Conservation (phyloP, 1,284 basidiomycete genomes). For the Cutaneotrichosporon mucoides region DNA sequence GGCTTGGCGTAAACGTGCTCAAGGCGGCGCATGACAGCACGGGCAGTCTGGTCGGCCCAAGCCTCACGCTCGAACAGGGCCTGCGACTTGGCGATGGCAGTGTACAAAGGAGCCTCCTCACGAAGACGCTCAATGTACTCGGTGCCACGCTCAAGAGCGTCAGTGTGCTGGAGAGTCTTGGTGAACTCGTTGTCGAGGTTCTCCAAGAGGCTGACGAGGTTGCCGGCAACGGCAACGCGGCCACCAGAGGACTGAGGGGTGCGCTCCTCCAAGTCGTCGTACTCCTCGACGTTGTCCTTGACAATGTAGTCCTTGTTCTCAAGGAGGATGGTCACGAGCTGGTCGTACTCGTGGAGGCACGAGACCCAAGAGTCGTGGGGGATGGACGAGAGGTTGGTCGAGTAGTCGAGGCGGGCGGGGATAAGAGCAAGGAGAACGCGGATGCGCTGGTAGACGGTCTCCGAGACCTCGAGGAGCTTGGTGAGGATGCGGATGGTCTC, state of each 20-base stretch:
- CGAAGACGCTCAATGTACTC: conserved; percentile 96
- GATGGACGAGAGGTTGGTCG: conserved; percentile 63
- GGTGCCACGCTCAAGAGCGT: conserved; percentile 80
- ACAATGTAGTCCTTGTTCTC: conserved; percentile 69
- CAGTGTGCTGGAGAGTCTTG: conserved; percentile 94
- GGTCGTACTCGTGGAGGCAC: conserved; percentile 83
- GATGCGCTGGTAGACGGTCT: conserved; percentile 84
- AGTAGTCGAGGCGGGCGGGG: conserved; percentile 92
- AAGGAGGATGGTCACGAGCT: conserved; percentile 73
- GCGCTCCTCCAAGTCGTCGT: conserved; percentile 86
- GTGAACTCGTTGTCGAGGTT: conserved; percentile 98
- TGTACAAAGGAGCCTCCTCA: conserved; percentile 92
- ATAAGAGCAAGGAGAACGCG: conserved; percentile 90
- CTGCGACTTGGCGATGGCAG: conserved; percentile 87
- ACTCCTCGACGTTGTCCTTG: conserved; percentile 78
- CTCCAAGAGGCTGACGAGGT: conserved; percentile 91
- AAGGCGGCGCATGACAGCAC: conserved; percentile 89
- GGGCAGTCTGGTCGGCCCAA: conserved; percentile 71
- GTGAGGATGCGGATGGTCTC: conserved; percentile 92
- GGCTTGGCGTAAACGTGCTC: conserved; percentile 99
- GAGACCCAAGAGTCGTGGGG: conserved; percentile 86
- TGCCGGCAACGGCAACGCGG: conserved; percentile 65
- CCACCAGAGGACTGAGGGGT: conserved; percentile 56
- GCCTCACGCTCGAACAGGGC: conserved; percentile 79
- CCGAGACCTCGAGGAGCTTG: conserved; percentile 80